Conservation (phyloP, 768 basidiomycete genomes). For the Solioccasus polychromus region DNA sequence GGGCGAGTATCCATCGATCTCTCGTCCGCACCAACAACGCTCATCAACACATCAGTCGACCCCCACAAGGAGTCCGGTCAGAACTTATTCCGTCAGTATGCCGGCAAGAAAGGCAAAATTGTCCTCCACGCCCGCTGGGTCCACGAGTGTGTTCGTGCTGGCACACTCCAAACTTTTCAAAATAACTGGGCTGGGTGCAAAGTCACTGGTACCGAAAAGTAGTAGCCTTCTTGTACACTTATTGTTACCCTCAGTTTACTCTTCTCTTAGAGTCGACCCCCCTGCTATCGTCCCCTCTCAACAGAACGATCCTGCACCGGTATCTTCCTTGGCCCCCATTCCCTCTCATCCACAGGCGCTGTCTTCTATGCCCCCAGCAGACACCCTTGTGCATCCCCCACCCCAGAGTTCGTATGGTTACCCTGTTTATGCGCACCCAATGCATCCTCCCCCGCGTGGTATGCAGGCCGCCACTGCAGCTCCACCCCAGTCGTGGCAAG, state of each 20-base stretch:
- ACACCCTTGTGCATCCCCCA: conserved; percentile 30
- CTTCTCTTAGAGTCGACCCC: conserved; percentile 23
- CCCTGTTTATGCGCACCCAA: conserved; percentile 39
- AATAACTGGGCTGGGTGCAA: conserved; percentile 81
- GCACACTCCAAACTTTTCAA: conserved; percentile 69
- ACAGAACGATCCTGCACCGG: conserved; percentile 24
- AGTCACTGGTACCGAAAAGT: conserved; percentile 74
- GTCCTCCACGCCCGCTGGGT: conserved; percentile 76
- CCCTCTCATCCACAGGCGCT: conserved; percentile 28
- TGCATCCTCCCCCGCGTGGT: conserved; percentile 36
- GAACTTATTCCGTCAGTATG: conserved; percentile 76
- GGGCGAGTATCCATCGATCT: conserved; percentile 44
- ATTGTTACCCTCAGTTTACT: not conserved
- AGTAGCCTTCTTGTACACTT: conserved; percentile 19
- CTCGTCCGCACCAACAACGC: not conserved
- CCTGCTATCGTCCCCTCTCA: conserved; percentile 16
- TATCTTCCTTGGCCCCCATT: conserved; percentile 24
- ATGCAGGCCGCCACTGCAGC: conserved; percentile 47
- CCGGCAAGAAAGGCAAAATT: conserved; percentile 75
- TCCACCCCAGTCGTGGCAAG: conserved; percentile 65
- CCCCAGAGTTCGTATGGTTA: conserved; percentile 30
- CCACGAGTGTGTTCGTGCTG: conserved; percentile 67
- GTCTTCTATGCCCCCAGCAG: conserved; percentile 26
- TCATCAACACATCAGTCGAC: conserved; percentile 51
- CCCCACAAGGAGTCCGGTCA: conserved; percentile 78